phyloP scores from a whole-genome alignment of 179 eudicot genomes.

The Silene noctiflora region DNA sequence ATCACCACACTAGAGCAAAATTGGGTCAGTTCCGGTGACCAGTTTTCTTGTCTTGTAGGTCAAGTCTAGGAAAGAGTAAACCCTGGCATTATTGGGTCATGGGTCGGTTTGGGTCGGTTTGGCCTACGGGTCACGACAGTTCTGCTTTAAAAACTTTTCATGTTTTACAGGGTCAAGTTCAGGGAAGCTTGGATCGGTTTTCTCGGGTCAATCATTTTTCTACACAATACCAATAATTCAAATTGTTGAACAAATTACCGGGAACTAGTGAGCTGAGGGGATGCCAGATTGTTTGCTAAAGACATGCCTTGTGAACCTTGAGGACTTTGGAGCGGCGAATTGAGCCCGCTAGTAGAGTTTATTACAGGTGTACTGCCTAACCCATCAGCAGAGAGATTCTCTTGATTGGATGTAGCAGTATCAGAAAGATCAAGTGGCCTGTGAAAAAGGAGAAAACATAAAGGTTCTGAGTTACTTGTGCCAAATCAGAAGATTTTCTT shows the following conservation, averaged over 20 bases:
- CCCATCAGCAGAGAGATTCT: constrained; percentile 51
- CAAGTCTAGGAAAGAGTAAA: neutral
- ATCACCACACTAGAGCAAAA: neutral
- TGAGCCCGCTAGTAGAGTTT: constrained; percentile 52
- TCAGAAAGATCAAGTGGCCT: constrained; percentile 95
- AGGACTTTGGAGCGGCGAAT: constrained; percentile 50
- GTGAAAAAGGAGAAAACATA: constrained; percentile 7
- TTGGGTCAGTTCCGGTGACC: neutral
- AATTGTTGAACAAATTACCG: constrained; percentile 42
- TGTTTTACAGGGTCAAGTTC: neutral
- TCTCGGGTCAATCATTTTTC: neutral
- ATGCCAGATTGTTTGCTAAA: constrained; percentile 47
- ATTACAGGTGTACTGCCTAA: constrained; percentile 41
- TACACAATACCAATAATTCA: neutral
- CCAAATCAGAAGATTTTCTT: constrained; percentile 8
- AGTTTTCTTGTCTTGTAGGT: neutral
- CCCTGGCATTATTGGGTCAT: neutral
- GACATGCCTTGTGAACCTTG: constrained; percentile 61
- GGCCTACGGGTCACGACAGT: neutral
- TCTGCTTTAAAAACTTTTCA: neutral
- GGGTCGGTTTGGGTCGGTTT: neutral
- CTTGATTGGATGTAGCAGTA: constrained; percentile 53
- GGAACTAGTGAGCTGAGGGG: constrained; percentile 49
- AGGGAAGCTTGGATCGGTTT: neutral
- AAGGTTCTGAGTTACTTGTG: constrained; percentile 1